Percentiles rank a stretch among this genome's conserved stretches.
Conservation (phyloP, 306 rosid genomes). For the Ceratonia siliqua region DNA sequence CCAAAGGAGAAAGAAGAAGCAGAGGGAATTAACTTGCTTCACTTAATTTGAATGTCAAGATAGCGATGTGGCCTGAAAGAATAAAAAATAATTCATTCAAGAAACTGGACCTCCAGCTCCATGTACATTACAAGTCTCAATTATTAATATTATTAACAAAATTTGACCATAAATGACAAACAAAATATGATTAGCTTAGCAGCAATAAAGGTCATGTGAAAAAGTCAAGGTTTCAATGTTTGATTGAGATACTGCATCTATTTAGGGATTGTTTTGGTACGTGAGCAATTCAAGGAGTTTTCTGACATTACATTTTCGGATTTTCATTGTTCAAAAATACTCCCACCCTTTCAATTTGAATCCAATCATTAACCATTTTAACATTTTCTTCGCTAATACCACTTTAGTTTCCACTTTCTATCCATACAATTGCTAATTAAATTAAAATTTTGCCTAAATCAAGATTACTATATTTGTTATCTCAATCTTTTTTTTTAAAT, state of each 20-base stretch:
- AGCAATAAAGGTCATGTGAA: too few relatives aligned
- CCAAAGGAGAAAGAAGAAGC: too few relatives aligned
- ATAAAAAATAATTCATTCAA: too few relatives aligned
- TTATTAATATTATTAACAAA: too few relatives aligned
- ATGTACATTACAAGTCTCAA: too few relatives aligned
- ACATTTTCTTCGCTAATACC: constrained; percentile 15
- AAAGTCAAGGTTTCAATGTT: too few relatives aligned
- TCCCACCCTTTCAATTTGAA: not conserved
- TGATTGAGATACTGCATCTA: too few relatives aligned
- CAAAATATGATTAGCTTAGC: too few relatives aligned
- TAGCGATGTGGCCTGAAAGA: not conserved
- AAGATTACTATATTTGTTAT: too few relatives aligned
- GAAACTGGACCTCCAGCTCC: too few relatives aligned
- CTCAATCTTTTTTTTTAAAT: not conserved
- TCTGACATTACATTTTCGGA: not conserved
- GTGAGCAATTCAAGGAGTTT: not conserved
- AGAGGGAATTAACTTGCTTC: not conserved
- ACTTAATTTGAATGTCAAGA: not conserved
- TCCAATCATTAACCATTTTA: not conserved
- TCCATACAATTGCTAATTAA: constrained; percentile 18
- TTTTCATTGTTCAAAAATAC: not conserved
- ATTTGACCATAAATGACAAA: too few relatives aligned
- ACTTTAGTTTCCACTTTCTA: not conserved
- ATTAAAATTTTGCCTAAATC: not conserved
- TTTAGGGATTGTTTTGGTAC: too few relatives aligned